Evolutionary conservation across 805 yeast species (phyloP).

Genomic region (Wickerhamiella australiensis): DNA sequence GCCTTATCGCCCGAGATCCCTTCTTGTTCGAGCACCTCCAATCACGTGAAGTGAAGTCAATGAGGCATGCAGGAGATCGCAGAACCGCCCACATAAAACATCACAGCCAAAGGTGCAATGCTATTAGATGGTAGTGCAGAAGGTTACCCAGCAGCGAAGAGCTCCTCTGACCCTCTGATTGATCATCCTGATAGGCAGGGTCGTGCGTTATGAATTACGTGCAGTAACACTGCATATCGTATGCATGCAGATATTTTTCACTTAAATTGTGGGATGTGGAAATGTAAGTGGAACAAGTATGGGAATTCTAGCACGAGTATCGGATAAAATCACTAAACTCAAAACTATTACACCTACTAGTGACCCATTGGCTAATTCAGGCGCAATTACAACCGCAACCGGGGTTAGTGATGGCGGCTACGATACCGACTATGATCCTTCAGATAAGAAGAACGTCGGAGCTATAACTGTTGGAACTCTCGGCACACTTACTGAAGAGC

Average conservation of each 20-base stretch:
- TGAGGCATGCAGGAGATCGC: background rate
- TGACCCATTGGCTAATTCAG: constrained; percentile 1
- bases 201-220: background rate
- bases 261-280: background rate
- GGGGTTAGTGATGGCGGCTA: background rate
- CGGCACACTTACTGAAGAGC: constrained; percentile 24
- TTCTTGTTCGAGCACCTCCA: background rate
- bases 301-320: background rate
- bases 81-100: background rate
- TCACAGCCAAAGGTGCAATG: background rate
- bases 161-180: too few species aligned
- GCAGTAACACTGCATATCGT: background rate
- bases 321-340: background rate
- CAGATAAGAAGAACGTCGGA: constrained; percentile 5
- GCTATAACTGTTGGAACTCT: constrained; percentile 5
- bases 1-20: background rate
- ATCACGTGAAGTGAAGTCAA: background rate
- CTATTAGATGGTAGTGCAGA: background rate
- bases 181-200: background rate
- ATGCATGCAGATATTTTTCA: background rate
- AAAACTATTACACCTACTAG: background rate
- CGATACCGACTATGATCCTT: constrained; percentile 6
- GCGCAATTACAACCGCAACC: background rate
- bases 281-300: background rate
- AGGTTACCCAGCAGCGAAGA: background rate